A percentile compares a stretch with the other conserved stretches of the same genome.
Evolutionary conservation across 495 filamentous ascomycete genomes (phyloP).

Genomic region (Bacidia rubella): DNA sequence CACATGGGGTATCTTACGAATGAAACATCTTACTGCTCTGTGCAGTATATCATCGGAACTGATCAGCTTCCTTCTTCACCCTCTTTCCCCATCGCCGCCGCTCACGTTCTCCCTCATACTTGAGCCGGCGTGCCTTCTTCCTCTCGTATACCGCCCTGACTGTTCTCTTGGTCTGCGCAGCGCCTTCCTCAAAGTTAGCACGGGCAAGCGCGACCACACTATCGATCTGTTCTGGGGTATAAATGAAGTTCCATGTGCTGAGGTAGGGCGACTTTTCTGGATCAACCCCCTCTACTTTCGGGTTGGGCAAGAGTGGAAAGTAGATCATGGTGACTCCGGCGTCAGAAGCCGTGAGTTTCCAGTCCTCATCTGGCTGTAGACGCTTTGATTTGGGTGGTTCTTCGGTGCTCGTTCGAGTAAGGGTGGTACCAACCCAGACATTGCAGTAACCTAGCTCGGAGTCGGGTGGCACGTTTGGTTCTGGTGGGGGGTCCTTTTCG

Average conservation of each 20-base stretch:
- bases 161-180: conserved; percentile 56
- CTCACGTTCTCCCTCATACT: conserved; percentile 31
- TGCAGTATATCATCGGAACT: conserved; percentile 15
- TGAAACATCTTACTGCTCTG: too few relatives aligned
- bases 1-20: too few relatives aligned
- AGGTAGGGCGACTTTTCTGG: conserved; percentile 71
- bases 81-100: conserved; percentile 29
- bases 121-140: conserved; percentile 57
- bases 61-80: conserved; percentile 27
- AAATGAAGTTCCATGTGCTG: conserved; percentile 95
- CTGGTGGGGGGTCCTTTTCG: conserved; percentile 7
- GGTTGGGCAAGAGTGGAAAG: conserved; percentile 77
- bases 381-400: conserved; percentile 56
- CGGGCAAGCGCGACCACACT: conserved; percentile 64
- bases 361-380: conserved; percentile 43
- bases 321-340: conserved; percentile 86
- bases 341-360: conserved; percentile 58
- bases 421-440: conserved; percentile 79
- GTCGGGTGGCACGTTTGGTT: conserved; percentile 16
- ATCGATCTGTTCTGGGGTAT: conserved; percentile 76
- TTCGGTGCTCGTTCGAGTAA: conserved; percentile 46
- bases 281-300: conserved; percentile 62
- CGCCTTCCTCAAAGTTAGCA: conserved; percentile 75
- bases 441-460: conserved; percentile 76
- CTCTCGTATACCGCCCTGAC: conserved; percentile 89